Base-by-base conservation (phyloP, 1,139 yeast species). In the Citeromyces hawaiiensis region DNA sequence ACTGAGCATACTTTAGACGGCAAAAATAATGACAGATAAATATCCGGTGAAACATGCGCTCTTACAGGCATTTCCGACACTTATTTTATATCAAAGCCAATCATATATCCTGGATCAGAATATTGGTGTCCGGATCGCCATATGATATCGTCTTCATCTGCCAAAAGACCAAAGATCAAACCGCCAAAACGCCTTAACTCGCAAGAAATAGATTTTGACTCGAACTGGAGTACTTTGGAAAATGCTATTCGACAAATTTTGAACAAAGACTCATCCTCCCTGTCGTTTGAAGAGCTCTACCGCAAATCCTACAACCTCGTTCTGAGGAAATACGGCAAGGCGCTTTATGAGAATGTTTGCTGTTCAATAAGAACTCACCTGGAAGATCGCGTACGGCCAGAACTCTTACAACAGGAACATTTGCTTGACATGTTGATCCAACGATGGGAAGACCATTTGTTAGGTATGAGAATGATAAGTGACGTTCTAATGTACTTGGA, bases 401-500 rank as follows among this genome's bases (percentile, higher is more conserved):
- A 45, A 37, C 36, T 43, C 25, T 36, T 47, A 25, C 38, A 36
- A 32, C 17, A 33, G 27, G 37, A 35, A 11, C 32, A 25, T 10
- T 21, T 18, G 10, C 11, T 23, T 5, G 35, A 31, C 8, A 5
- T 35, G 37, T 36, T 4, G 33, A 56, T 85, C 48, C 63, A 62
- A 35, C 56, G 58, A 6, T 91, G 97, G 97, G 68, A 72, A 36
- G 85, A 80, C 39, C 93, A 83, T 55, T 60, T 79, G 35, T 67
- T 78, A 38, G 71, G 85, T 38, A 81, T 87, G 80, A 69, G 83
- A 47, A 76, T 83, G 66, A 72, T 88, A 35, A 74, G 93, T 48
- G 96, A 91, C 55, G 83, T 91, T 4, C 61, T 87, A 56, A 80
- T 87, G 83, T 91, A 91, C 53, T 61, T 91, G 51, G 70, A 91